Evolutionary conservation across 2,329 filamentous ascomycete genomes (phyloP).

Genomic region (Fusarium beomiforme): DNA sequence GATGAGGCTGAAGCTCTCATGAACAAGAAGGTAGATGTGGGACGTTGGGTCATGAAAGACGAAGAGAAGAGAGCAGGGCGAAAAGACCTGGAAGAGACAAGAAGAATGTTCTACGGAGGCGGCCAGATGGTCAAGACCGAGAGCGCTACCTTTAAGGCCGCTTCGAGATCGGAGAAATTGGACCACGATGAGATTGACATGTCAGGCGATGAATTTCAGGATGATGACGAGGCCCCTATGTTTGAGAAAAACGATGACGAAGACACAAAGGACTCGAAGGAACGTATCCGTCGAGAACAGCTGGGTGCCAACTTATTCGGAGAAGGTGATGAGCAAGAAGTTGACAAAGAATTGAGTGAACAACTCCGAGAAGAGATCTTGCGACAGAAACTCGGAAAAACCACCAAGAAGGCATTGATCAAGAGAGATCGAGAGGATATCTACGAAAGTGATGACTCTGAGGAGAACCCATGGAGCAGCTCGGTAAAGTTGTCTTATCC

Average conservation of each 20-base stretch:
- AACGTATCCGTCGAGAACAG: conserved; percentile 80
- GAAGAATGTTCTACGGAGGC: conserved; percentile 60
- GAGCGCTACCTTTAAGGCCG: conserved; percentile 69
- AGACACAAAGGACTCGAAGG: conserved; percentile 76
- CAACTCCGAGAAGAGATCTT: conserved; percentile 74
- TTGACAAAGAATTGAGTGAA: conserved; percentile 79
- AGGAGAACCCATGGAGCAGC: conserved; percentile 55
- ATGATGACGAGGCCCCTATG: conserved; percentile 83
- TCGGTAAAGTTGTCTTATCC: conserved; percentile 43
- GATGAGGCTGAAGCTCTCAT: conserved; percentile 88
- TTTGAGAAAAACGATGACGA: conserved; percentile 85
- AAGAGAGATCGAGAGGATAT: conserved; percentile 88
- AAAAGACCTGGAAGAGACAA: conserved; percentile 70
- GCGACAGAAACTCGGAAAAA: conserved; percentile 77
- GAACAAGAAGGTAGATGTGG: conserved; percentile 79
- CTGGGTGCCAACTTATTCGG: conserved; percentile 88
- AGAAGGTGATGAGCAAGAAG: conserved; percentile 73
- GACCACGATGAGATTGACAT: conserved; percentile 78
- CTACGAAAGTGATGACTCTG: conserved; percentile 76
- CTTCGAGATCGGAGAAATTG: conserved; percentile 69
- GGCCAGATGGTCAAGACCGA: conserved; percentile 74
- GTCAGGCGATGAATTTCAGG: conserved; percentile 80
- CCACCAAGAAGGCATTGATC: conserved; percentile 80
- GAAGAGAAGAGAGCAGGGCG: conserved; percentile 66
- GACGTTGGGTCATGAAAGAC: conserved; percentile 82